A percentile compares a stretch with the other conserved stretches of the same genome.
phyloP scores from a whole-genome alignment of 352 stramenopile species.

The Phytopythium montanum region DNA sequence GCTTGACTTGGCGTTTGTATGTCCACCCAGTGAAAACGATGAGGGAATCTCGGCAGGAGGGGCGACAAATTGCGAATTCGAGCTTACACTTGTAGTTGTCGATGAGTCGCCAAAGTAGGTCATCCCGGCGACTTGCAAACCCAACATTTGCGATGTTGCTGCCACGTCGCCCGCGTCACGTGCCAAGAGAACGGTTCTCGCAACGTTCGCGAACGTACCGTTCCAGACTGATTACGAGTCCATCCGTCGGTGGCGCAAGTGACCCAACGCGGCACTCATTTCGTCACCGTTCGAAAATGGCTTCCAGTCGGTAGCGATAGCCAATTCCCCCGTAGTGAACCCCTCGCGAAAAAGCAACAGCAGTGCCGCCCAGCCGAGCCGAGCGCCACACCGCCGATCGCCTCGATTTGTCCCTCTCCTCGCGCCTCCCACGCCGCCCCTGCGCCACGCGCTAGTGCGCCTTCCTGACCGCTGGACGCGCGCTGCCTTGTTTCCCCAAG shows the following conservation, averaged over 20 bases:
- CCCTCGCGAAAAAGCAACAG: background rate
- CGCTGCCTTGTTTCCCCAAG: background rate
- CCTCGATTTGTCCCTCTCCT: background rate
- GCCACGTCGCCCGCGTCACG: constrained; percentile 5
- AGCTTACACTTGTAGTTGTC: background rate
- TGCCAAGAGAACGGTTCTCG: background rate
- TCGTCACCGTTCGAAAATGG: background rate
- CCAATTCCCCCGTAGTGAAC: constrained; percentile 1
- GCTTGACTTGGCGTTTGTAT: background rate
- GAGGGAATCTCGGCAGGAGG: background rate
- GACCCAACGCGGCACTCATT: background rate
- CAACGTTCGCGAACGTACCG: background rate
- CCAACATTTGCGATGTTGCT: background rate
- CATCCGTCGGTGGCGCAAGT: background rate
- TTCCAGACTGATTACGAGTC: constrained; percentile 1
- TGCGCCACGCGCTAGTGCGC: background rate
- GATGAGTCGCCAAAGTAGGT: background rate
- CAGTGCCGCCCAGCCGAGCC: no score
- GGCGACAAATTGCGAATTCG: background rate
- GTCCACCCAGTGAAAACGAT: background rate
- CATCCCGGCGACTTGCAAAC: background rate
- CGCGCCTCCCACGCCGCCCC: background rate
- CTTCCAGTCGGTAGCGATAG: background rate
- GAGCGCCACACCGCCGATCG: background rate
- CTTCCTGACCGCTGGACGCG: background rate